Evolutionary conservation across 441 rosid genomes (phyloP), one percentile per base, ranked within the genome.

Genomic region (Dalechampia spathulata): DNA sequence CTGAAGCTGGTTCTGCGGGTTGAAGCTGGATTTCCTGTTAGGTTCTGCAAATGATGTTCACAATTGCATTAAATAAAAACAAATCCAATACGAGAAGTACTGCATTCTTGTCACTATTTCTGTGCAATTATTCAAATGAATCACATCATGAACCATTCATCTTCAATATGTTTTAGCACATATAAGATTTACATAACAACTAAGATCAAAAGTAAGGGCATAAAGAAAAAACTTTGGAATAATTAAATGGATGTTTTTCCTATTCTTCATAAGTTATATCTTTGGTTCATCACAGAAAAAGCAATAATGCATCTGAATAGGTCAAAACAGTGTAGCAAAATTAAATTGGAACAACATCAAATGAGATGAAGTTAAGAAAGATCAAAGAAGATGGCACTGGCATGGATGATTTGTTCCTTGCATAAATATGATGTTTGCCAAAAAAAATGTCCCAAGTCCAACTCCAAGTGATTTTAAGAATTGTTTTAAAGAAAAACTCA

Each of bases 1-100:
- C 96, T 80, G 71, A 86, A 76, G 72, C 97, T 92, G 40, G 87
- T 69, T 75, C 98, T 80, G 40, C 55, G 92, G 54, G 81, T 73
- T 51, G 93, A 83, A 64, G 79, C 68, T 25, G 70, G 76, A 67
- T 74, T 74, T 59, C 79, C 80, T 74, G 70, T 73, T 61, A 83
- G 55, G 69, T 92, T 92, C 98, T 91, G 81, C 36, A 64, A 69
- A 63, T 4, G 64, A 62, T 55, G 62, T 63, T 61, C 34, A 51
- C 22, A 54, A 23, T 64, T 43, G 28, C 49, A 47, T 2, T 10
- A 32, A 51, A 45, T 19, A 30, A 34, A 8, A 15, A 9, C 6
- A 37, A 19, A 22, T 36, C 38, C 25, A 49, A 32, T 49, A 43
- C 37, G 38, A 2, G 13, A 47, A 47, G n/a, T n/a, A n/a, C n/a